A percentile compares a stretch with the other conserved stretches of the same genome.
These are phyloP conservation scores for Vanderwaltozyma polyspora DNA, from an alignment of 805 yeast genomes.

Conservation along the genomic window DNA sequence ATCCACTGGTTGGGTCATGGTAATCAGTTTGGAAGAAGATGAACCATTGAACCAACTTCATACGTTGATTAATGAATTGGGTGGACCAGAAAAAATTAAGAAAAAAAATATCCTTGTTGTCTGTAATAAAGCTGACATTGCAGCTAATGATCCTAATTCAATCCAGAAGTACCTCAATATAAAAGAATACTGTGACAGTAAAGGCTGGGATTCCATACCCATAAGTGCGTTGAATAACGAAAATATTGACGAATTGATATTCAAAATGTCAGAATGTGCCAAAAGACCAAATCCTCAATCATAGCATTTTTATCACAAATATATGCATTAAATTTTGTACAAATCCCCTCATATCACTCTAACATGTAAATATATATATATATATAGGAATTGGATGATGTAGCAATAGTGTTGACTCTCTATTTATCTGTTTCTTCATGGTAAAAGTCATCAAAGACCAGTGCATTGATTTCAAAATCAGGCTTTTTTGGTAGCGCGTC, in stretches of 20 bases:
- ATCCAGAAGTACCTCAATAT: conserved; percentile 38
- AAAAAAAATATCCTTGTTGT: conserved; percentile 60
- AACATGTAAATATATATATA: too few relatives aligned
- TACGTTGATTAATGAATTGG: conserved; percentile 53
- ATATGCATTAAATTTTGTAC: too few relatives aligned
- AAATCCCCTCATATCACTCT: too few relatives aligned
- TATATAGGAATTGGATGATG: too few relatives aligned
- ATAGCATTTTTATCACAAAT: too few relatives aligned
- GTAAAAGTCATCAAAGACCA: too few relatives aligned
- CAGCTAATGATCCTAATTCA: conserved; percentile 28
- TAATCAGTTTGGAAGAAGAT: conserved; percentile 57
- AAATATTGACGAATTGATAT: conserved; percentile 59
- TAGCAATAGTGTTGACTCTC: too few relatives aligned
- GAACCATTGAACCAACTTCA: conserved; percentile 60
- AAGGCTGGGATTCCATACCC: conserved; percentile 64
- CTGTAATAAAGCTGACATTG: conserved; percentile 89
- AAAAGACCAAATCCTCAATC: not conserved
- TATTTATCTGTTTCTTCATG: too few relatives aligned
- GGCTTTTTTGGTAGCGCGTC: too few relatives aligned
- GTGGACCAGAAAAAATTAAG: conserved; percentile 48
- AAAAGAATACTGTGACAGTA: conserved; percentile 31
- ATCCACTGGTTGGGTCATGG: conserved; percentile 81
- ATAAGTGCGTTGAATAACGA: conserved; percentile 69
- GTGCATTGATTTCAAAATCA: too few relatives aligned
- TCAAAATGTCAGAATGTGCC: conserved; percentile 52